These are phyloP conservation scores for Colletotrichum brevisporum DNA, from an alignment of 2,329 filamentous ascomycete species.

Conservation along the genomic window DNA sequence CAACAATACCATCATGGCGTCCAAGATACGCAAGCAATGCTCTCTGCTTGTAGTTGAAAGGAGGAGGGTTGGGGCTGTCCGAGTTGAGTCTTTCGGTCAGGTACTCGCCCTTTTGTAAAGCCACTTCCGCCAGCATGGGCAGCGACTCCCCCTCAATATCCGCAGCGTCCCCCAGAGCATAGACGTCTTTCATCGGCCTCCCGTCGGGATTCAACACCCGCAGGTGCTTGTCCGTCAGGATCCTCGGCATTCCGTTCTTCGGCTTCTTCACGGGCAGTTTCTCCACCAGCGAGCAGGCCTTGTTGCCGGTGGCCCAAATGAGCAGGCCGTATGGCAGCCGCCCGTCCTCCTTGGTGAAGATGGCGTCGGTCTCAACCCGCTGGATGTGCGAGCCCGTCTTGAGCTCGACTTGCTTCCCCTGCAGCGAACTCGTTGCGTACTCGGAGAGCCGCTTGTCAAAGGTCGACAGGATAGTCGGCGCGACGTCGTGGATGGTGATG, in stretches of 20 bases:
- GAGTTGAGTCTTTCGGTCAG: constrained; percentile 16
- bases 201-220: constrained; percentile 24
- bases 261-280: constrained; percentile 24
- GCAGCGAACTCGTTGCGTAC: constrained; percentile 70
- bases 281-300: constrained; percentile 28
- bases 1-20: constrained; percentile 31
- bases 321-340: constrained; percentile 91
- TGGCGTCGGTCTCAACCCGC: constrained; percentile 77
- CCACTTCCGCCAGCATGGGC: constrained; percentile 32
- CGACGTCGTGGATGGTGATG: constrained; percentile 96
- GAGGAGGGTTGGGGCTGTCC: not conserved
- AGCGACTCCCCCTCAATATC: constrained; percentile 30
- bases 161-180: constrained; percentile 25
- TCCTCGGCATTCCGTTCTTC: constrained; percentile 8
- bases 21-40: constrained; percentile 28
- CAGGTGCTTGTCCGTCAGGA: constrained; percentile 32
- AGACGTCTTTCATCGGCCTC: constrained; percentile 22
- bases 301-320: constrained; percentile 97
- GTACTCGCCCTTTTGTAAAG: constrained; percentile 34
- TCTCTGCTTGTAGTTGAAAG: constrained; percentile 28
- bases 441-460: constrained; percentile 99
- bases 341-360: constrained; percentile 94
- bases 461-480: constrained; percentile 95
- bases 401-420: constrained; percentile 25
- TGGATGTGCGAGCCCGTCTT: constrained; percentile 25